Percentiles rank a stretch among this genome's conserved stretches.
Evolutionary conservation across 2,329 filamentous ascomycete species (phyloP).

Genomic region (Metarhizium sp.): DNA sequence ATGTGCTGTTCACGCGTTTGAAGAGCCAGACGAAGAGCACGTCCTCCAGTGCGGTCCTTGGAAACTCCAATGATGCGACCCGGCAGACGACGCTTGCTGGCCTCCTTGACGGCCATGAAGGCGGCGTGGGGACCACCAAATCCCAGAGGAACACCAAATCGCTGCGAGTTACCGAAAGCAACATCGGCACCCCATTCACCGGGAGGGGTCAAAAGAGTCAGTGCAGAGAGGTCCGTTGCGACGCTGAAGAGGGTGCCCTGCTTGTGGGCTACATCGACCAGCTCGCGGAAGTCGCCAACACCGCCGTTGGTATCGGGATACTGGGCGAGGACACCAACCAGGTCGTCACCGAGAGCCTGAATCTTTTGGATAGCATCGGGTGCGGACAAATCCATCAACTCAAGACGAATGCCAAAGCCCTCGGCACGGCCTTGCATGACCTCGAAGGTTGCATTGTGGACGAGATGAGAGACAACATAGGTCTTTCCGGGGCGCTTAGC

Average conservation of each 20-base stretch:
- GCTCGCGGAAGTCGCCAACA: conserved; percentile 61
- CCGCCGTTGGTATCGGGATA: conserved; percentile 86
- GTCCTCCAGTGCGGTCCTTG: conserved; percentile 77
- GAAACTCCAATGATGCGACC: conserved; percentile 85
- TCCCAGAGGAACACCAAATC: conserved; percentile 85
- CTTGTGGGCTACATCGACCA: conserved; percentile 71
- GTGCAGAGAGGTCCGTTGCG: conserved; percentile 78
- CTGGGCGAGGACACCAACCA: conserved; percentile 87
- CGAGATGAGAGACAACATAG: conserved; percentile 72
- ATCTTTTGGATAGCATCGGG: conserved; percentile 53
- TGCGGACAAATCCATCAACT: conserved; percentile 61
- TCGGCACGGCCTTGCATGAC: conserved; percentile 79
- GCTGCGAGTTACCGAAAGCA: conserved; percentile 85
- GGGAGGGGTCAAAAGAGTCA: conserved; percentile 80
- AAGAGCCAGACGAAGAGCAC: conserved; percentile 72
- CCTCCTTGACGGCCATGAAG: conserved; percentile 87
- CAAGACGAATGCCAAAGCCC: conserved; percentile 80
- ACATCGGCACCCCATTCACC: conserved; percentile 94
- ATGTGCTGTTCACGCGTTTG: conserved; percentile 97
- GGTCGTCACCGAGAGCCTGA: conserved; percentile 65
- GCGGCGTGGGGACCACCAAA: conserved; percentile 93
- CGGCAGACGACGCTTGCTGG: conserved; percentile 90
- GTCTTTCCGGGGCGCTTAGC: conserved; percentile 69
- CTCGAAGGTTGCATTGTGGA: conserved; percentile 77
- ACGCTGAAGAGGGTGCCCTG: conserved; percentile 74